Base-by-base conservation (phyloP, 2,329 filamentous ascomycete genomes). In the Nigrograna mackinnonii region DNA sequence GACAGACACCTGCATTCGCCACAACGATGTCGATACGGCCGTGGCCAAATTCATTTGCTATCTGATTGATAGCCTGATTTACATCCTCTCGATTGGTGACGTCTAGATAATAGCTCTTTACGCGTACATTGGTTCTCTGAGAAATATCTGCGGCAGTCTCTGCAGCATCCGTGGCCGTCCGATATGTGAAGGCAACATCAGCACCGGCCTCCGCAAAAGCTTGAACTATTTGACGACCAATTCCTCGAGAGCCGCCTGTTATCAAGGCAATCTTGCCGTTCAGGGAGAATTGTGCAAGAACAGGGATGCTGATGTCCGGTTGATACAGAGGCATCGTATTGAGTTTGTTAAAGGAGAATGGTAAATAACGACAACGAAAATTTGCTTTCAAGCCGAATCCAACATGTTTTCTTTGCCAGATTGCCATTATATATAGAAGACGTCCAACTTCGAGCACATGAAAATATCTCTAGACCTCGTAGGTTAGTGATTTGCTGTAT, bases 231-330 rank as follows among this genome's bases (percentile, higher is more conserved):
- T 43, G 35, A n/a, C 50, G 44, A 1, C 82, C 83, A 50, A 85
- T 79, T 46, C 82, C 82, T 50, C 82, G 68, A 6, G 62, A 65
- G 16, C 67, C 69, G 31, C 69, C 69, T 16, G 69, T 71, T 22
- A 72, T 56, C 30, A 69, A 56, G 21, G 69, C 63, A 6, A 66
- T 63, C 49, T 69, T 69, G 42, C 58, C 66, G 40, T 62, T 41
- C 12, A 53, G 43, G 12, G 44, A 51, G 41, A 55, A 55, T 24
- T 47, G 9, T 32, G 12, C 16, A 13, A 34, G 31, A 12, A 34
- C 31, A 9, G 31, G 31, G 12, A 18, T 34, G 31, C 2, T 18
- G 3, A 18, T 11, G 16, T 34, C 17, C 17, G 31, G 31, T 18
- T 34, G 31, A 18, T 34, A 34, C 12, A 34, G 17, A 34, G 31